Percentiles rank a stretch among this genome's conserved stretches.
These are phyloP conservation scores for Candida ulmi DNA, from an alignment of 805 yeast genomes.

Conservation along the genomic window DNA sequence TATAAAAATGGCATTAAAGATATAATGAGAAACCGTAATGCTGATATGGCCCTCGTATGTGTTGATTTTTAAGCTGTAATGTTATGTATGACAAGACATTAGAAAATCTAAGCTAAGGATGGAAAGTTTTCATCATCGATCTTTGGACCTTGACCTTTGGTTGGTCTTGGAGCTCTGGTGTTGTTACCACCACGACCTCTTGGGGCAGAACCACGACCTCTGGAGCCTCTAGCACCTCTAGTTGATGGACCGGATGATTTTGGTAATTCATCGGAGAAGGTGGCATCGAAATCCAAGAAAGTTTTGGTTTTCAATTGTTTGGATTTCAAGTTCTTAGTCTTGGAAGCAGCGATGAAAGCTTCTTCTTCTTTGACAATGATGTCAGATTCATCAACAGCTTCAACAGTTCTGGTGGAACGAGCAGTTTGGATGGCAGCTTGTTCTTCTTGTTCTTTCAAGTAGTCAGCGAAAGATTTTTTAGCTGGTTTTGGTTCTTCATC, in stretches of 20 bases:
- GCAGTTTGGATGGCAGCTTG: constrained; percentile 48
- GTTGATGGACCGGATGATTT: constrained; percentile 25
- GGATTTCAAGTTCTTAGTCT: constrained; percentile 59
- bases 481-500: constrained; percentile 43
- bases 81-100: background rate
- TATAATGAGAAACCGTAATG: too few relatives aligned
- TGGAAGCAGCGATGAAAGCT: constrained; percentile 52
- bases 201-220: too few relatives aligned
- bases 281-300: constrained; percentile 67
- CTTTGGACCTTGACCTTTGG: constrained; percentile 33
- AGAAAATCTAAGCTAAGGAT: constrained; percentile 44
- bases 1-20: too few relatives aligned
- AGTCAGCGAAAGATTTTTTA: constrained; percentile 76
- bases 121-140: constrained; percentile 68
- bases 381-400: constrained; percentile 42
- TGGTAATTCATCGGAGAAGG: constrained; percentile 55
- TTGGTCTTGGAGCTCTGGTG: constrained; percentile 13
- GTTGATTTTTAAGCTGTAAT: too few relatives aligned
- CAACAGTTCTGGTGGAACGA: constrained; percentile 32
- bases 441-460: constrained; percentile 63
- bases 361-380: constrained; percentile 61
- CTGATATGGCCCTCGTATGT: too few relatives aligned
- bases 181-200: constrained; percentile 14
- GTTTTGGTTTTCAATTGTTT: constrained; percentile 82
- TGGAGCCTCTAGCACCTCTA: constrained; percentile 29